Evolutionary conservation across 1,284 basidiomycete species (phyloP).

Genomic region (Kwoniella shivajii): DNA sequence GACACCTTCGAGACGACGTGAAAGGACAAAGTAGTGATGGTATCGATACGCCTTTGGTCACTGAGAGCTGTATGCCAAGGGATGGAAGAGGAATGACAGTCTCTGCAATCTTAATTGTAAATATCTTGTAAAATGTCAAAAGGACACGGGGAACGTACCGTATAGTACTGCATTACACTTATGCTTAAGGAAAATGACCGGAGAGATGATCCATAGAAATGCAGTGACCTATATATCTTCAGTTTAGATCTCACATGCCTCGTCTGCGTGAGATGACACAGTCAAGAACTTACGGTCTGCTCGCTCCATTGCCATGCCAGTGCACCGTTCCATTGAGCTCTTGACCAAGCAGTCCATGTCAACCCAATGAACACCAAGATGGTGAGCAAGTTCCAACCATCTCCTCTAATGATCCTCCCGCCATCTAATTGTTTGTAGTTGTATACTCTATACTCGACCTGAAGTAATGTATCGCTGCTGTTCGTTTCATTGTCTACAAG

Average conservation of each 20-base stretch:
- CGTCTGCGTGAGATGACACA: no score
- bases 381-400: slow-evolving; percentile 18
- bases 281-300: neutral
- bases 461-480: neutral
- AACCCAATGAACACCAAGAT: neutral
- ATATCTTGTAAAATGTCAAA: neutral
- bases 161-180: slow-evolving; percentile 4
- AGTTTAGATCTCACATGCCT: no score
- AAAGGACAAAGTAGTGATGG: slow-evolving; percentile 5
- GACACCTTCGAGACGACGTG: neutral
- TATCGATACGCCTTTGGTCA: slow-evolving; percentile 46
- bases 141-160: neutral
- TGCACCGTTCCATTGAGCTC: neutral
- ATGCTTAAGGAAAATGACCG: neutral
- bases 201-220: neutral
- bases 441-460: slow-evolving; percentile 33
- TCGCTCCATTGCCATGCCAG: neutral
- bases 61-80: slow-evolving; percentile 66
- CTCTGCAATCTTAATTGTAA: slow-evolving; percentile 33
- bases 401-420: slow-evolving; percentile 19
- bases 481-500: neutral
- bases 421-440: slow-evolving; percentile 14
- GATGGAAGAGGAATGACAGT: slow-evolving; percentile 52
- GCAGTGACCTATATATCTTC: neutral
- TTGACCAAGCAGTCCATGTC: slow-evolving; percentile 1